Evolutionary conservation across 306 rosid species (phyloP).

Genomic region (Prunus mongolica): DNA sequence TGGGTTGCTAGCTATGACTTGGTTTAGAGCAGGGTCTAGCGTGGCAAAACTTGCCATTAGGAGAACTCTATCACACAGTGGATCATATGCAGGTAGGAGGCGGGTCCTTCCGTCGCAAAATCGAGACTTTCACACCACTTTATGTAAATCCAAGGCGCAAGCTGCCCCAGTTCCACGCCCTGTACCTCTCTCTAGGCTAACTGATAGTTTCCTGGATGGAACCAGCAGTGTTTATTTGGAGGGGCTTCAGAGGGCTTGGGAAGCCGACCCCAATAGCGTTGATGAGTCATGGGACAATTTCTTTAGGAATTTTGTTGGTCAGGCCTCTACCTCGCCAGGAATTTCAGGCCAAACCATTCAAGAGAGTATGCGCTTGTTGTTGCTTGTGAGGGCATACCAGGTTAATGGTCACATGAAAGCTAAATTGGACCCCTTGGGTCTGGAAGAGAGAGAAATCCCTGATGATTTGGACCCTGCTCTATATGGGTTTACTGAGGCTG

Average conservation of each 20-base stretch:
- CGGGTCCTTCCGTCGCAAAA: slow-evolving; percentile 47
- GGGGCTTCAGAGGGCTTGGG: slow-evolving; percentile 99
- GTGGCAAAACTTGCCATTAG: slow-evolving; percentile 67
- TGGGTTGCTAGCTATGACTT: slow-evolving; percentile 51
- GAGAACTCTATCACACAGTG: slow-evolving; percentile 51
- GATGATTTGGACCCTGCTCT: slow-evolving; percentile 83
- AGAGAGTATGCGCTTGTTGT: slow-evolving; percentile 92
- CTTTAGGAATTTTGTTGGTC: slow-evolving; percentile 91
- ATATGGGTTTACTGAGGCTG: slow-evolving; percentile 89
- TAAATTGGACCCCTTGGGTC: slow-evolving; percentile 69
- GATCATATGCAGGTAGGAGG: slow-evolving; percentile 51
- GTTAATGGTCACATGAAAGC: slow-evolving; percentile 97
- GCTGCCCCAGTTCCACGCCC: slow-evolving; percentile 76
- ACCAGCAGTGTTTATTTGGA: slow-evolving; percentile 92
- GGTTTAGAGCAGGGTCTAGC: slow-evolving; percentile 81
- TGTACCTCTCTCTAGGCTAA: slow-evolving; percentile 88
- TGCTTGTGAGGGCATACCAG: slow-evolving; percentile 91
- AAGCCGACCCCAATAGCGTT: slow-evolving; percentile 84
- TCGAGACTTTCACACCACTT: slow-evolving; percentile 60
- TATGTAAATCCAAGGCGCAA: slow-evolving; percentile 53
- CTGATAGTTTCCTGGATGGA: slow-evolving; percentile 92
- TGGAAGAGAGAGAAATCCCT: slow-evolving; percentile 63
- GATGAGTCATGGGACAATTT: slow-evolving; percentile 99
- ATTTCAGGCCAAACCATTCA: slow-evolving; percentile 95
- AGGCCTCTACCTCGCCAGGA: slow-evolving; percentile 80